Percentiles rank a stretch among this genome's conserved stretches.
Conservation (phyloP, 2,329 filamentous ascomycete species). For the Aspergillus piperis region DNA sequence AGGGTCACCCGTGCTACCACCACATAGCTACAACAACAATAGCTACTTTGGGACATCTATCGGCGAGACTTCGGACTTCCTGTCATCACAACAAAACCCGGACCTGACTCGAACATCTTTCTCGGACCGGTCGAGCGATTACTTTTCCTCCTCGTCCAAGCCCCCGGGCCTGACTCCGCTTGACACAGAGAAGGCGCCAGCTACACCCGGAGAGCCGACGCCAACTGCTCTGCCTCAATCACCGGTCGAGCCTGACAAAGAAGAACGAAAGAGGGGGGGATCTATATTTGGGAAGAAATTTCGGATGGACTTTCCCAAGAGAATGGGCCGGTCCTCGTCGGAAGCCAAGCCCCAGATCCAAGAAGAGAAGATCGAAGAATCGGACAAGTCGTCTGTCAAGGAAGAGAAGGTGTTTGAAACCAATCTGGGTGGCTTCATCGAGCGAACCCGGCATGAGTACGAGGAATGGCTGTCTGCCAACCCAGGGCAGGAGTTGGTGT, state of each 20-base stretch:
- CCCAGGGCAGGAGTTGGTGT: slow-evolving; percentile 38
- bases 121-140: slow-evolving; percentile 66
- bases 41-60: slow-evolving; percentile 37
- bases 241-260: slow-evolving; percentile 59
- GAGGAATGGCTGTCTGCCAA: slow-evolving; percentile 44
- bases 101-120: slow-evolving; percentile 53
- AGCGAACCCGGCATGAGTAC: slow-evolving; percentile 49
- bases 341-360: slow-evolving; percentile 70
- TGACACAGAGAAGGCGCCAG: slow-evolving; percentile 51
- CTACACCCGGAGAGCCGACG: slow-evolving; percentile 47
- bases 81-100: slow-evolving; percentile 56
- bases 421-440: slow-evolving; percentile 49
- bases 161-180: slow-evolving; percentile 50
- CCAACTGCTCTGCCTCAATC: slow-evolving; percentile 52
- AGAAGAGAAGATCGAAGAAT: slow-evolving; percentile 70
- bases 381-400: slow-evolving; percentile 54
- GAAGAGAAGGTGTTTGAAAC: slow-evolving; percentile 49
- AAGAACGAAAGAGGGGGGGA: slow-evolving; percentile 59
- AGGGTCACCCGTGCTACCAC: slow-evolving; percentile 34
- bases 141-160: slow-evolving; percentile 69
- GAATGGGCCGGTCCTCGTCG: slow-evolving; percentile 68
- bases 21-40: slow-evolving; percentile 23
- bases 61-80: slow-evolving; percentile 35
- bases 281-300: slow-evolving; percentile 82
- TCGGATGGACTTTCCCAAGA: slow-evolving; percentile 75